A percentile compares a stretch with the other conserved stretches of the same genome.
Conservation (phyloP, 106 monocot species). For the Amphibolis antarctica region DNA sequence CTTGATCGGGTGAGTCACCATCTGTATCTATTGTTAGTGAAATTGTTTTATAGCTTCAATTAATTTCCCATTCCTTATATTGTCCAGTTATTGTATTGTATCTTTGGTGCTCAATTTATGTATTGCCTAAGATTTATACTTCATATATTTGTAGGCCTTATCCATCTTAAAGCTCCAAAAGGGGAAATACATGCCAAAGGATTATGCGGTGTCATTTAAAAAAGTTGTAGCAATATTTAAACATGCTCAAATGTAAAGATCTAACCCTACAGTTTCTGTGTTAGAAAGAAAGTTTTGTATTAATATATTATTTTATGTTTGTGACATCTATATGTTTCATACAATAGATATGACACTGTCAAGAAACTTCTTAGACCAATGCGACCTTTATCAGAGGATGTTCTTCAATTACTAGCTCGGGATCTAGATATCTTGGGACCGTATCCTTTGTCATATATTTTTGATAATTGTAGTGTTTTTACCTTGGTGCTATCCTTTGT, state of each 20-base stretch:
- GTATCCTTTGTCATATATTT: conserved; percentile 48
- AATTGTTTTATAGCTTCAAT: background rate
- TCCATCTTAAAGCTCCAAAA: conserved; percentile 52
- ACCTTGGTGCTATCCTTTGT: background rate
- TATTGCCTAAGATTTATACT: background rate
- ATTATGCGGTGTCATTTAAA: conserved; percentile 44
- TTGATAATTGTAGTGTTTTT: background rate
- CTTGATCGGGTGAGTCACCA: conserved; percentile 54
- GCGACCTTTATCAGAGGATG: conserved; percentile 51
- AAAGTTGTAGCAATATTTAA: conserved; percentile 62
- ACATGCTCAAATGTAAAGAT: conserved; percentile 64
- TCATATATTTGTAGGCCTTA: conserved; percentile 35
- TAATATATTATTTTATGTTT: background rate
- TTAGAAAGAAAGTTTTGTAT: too few relatives aligned
- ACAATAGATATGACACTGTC: conserved; percentile 57
- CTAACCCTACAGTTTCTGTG: background rate
- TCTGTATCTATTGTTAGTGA: background rate
- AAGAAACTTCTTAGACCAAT: conserved; percentile 36
- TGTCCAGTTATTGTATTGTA: too few relatives aligned
- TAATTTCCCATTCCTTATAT: background rate
- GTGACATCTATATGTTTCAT: background rate
- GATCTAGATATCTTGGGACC: conserved; percentile 70
- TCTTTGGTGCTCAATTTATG: background rate
- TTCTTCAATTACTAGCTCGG: conserved; percentile 30
- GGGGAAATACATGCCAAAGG: conserved; percentile 47